Base-by-base conservation (phyloP, 148 eudicot species). In the Camellia granthamiana region DNA sequence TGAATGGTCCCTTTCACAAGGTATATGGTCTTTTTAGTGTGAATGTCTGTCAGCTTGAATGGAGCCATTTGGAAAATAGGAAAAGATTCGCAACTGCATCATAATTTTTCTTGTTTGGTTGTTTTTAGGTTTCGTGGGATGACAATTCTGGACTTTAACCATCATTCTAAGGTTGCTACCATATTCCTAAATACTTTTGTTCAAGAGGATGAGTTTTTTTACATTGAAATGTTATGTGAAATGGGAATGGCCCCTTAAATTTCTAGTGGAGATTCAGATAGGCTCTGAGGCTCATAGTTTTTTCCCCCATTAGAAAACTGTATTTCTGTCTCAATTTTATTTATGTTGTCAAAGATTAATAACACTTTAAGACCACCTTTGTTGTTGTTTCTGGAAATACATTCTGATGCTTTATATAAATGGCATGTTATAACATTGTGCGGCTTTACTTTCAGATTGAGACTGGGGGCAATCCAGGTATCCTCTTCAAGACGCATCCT, bases 401-500 rank as follows among this genome's bases (percentile, higher is more conserved):
- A 43, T 19, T 19, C 46, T 38, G 54, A 44, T 77, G 60, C 73
- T 58, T 64, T 62, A 75, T 54, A 47, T 18, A 42, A 6, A 6
- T 79, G 60, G 3, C 74, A 46, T 60, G 83, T 60, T 64, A 56
- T 59, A 15, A 2, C 60, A 16, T 30, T 16, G 44, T 68, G 64
- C 19, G 77, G 30, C 30, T 23, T 82, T 76, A 67, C 76, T 65
- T 75, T 78, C 88, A 96, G 99, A 89, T 96, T 77, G 99, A 93
- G 86, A 82, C 93, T 66, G 90, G 93, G 79, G 94, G 93, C 56
- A 89, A 91, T 83, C 95, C 91, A 56, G 89, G 87, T 83, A 83
- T 96, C 67, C 69, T 91, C 75, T 93, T 92, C 85, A 96, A 96
- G 88, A 90, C 99, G 0, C 99, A 96, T 71, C 99, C 99, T 80